Evolutionary conservation across 352 stramenopile genomes (phyloP).

Genomic region (Phytophthora citricola): DNA sequence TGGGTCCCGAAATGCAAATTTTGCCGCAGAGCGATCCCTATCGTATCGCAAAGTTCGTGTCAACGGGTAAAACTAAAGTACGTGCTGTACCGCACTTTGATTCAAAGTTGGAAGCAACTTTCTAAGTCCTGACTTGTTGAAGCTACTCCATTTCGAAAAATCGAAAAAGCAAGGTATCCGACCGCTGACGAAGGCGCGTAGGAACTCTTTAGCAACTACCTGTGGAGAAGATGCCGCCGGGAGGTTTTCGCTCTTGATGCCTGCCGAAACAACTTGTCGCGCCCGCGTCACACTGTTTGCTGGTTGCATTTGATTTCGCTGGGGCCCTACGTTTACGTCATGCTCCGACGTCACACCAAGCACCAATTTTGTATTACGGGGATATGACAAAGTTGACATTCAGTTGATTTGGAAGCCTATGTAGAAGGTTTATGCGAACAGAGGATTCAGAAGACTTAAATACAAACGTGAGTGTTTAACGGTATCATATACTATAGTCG

Average conservation of each 20-base stretch:
- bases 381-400: constrained; percentile 6
- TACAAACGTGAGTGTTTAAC: background rate
- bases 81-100: too few species aligned
- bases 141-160: too few species aligned
- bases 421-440: background rate
- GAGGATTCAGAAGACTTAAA: background rate
- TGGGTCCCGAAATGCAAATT: too few species aligned
- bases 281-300: constrained; percentile 8
- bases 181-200: background rate
- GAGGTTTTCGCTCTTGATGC: background rate
- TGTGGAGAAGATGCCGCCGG: background rate
- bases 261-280: background rate
- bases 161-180: too few species aligned
- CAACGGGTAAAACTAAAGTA: too few species aligned
- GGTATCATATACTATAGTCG: background rate
- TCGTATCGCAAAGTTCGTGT: too few species aligned
- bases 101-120: too few species aligned
- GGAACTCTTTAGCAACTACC: background rate
- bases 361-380: constrained; percentile 19
- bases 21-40: too few species aligned
- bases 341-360: constrained; percentile 27
- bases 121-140: too few species aligned
- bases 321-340: constrained; percentile 35
- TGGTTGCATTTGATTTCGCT: constrained; percentile 32
- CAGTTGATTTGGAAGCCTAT: background rate